Evolutionary conservation across 2,329 filamentous ascomycete genomes (phyloP), one percentile per base, ranked within the genome.

Genomic region (Teratosphaeriaceae sp.): DNA sequence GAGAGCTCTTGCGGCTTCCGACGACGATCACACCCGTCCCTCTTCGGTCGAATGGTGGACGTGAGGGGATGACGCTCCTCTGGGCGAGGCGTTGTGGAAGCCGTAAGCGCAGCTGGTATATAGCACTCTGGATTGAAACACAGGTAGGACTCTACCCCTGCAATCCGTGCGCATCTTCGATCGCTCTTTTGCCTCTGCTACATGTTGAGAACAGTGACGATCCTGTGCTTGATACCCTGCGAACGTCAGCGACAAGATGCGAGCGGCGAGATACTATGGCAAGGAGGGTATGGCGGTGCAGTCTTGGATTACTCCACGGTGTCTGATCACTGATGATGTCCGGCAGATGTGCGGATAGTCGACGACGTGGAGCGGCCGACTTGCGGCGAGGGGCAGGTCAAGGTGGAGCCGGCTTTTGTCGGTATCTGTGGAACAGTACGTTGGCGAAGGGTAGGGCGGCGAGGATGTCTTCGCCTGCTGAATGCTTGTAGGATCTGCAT

Each of bases 231-330:
- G 8, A 12, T 8, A 16, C 20, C 11, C 6, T 30, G 22, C 23
- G 16, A 29, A 12, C 15, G 13, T 18, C 11, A 27, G 8, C 4
- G 23, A 8, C 39, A 54, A 49, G 18, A 78, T 78, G 75, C 68
- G 68, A 50, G 75, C 76, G 36, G 70, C 72, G 19, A 64, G 73
- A 52, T 79, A 73, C 51, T 72, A 78, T 54, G 75, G 74, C 13
- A 72, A 70, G 46, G 68, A 72, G 40, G 45, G 45, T 47, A 27
- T 18, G 31, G 15, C 15, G 8, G 24, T 18, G 15, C 11, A 3
- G 18, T 4, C 26, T n/a, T n/a, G n/a, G n/a, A n/a, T n/a, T 9
- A 18, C 9, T 5, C 2, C 8, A 19, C 2, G 30, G 6, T 19
- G 12, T 34, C n/a, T 21, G 11, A 9, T 9, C 6, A 16, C 35